Evolutionary conservation across 2,329 filamentous ascomycete species (phyloP).

Genomic region (Diplodia corticola): DNA sequence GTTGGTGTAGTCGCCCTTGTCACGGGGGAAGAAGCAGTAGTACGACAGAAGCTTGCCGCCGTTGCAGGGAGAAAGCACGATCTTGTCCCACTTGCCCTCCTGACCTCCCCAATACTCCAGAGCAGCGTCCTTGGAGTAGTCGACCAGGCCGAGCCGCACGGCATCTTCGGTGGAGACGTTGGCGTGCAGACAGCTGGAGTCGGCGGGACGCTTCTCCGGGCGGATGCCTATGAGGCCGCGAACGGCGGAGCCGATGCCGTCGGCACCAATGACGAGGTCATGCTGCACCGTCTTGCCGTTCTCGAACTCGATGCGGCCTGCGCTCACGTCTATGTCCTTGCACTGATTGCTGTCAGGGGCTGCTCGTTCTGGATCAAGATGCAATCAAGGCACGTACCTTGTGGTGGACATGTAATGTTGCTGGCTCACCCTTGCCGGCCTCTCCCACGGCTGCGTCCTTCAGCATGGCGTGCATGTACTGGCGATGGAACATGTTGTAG

Average conservation of each 20-base stretch:
- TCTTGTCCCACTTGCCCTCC: constrained; percentile 64
- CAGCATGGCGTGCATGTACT: constrained; percentile 68
- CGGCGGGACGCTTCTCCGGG: constrained; percentile 60
- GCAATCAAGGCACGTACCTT: constrained; percentile 29
- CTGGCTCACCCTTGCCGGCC: constrained; percentile 56
- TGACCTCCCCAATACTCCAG: constrained; percentile 72
- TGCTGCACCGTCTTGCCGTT: constrained; percentile 55
- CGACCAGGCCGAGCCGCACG: constrained; percentile 59
- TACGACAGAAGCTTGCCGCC: constrained; percentile 65
- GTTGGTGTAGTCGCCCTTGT: constrained; percentile 54
- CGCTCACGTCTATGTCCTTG: constrained; percentile 53
- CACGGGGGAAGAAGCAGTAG: constrained; percentile 68
- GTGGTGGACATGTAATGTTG: constrained; percentile 61
- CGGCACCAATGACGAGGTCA: constrained; percentile 64
- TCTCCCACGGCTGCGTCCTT: constrained; percentile 59
- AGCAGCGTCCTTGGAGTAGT: constrained; percentile 62
- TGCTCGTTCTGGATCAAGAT: background rate
- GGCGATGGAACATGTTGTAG: constrained; percentile 70
- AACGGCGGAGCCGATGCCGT: constrained; percentile 67
- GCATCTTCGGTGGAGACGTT: constrained; percentile 65
- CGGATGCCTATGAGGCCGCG: constrained; percentile 63
- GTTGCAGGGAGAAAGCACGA: constrained; percentile 69
- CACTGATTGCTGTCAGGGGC: constrained; percentile 35
- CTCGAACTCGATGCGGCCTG: constrained; percentile 40
- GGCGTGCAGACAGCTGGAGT: constrained; percentile 63